Conservation (phyloP, 2,329 filamentous ascomycete genomes). For the Trichoderma sp. region DNA sequence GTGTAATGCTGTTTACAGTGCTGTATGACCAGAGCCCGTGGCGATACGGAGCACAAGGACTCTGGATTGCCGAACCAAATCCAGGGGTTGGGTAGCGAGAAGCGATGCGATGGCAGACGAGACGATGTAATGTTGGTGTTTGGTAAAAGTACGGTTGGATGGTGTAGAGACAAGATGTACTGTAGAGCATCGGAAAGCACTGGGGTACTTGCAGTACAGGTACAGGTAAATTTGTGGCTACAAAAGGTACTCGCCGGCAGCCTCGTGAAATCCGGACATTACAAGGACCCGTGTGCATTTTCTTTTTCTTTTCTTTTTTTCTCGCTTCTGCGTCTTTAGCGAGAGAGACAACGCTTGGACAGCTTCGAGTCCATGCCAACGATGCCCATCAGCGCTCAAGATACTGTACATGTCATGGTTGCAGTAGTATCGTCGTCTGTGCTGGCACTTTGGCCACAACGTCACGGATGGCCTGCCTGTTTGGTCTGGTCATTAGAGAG, state of each 20-base stretch:
- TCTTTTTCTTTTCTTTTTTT: background rate
- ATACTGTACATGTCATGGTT: background rate
- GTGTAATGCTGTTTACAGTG: background rate
- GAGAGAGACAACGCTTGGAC: background rate
- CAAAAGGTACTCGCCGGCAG: background rate
- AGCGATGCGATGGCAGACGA: conserved; percentile 6
- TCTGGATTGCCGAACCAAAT: conserved; percentile 2
- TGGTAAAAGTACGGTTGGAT: background rate
- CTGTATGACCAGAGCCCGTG: background rate
- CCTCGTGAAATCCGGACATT: background rate
- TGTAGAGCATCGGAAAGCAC: background rate
- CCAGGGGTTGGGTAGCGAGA: conserved; percentile 18
- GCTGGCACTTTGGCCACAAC: background rate
- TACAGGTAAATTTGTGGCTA: background rate
- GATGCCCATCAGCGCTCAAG: background rate
- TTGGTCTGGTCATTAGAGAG: background rate
- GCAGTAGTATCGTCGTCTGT: background rate
- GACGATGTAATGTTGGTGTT: background rate
- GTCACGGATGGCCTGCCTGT: conserved; percentile 6
- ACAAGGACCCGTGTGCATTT: background rate
- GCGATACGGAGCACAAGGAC: background rate
- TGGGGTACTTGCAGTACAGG: background rate
- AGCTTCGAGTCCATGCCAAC: background rate
- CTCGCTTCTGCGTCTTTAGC: background rate
- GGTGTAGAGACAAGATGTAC: background rate